Evolutionary conservation across 371 early-diverging fungal species (phyloP), one percentile per base, ranked within the genome.

Genomic region (Rhizomucor pusillus): DNA sequence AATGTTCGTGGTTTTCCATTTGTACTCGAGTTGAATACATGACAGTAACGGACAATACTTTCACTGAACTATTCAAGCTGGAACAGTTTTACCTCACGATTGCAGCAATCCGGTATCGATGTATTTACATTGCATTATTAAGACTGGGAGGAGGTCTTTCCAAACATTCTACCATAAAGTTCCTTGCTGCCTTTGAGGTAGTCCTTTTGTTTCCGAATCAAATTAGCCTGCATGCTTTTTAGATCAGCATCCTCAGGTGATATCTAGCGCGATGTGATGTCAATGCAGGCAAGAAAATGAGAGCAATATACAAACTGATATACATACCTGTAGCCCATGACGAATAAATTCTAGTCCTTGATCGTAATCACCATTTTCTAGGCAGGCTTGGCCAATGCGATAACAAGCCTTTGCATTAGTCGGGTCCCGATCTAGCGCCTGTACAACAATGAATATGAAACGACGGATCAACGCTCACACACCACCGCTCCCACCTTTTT

Each of bases 361-460:
- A 2, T 81, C 81, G 60, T 68, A 89, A 45, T 80, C 74, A 6
- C 67, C 62, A 54, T 67, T 53, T 43, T 77, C 83, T 14, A 77
- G 51, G 57, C 73, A 74, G 1, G 82, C 87, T 61, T 84, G 81
- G 4, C 72, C 81, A 24, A 85, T 56, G 12, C 89, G 74, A 67
- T 81, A 87, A 25, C 66, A 69, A 0, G 80, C 86, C 66, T 89
- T 89, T n/a, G 82, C 59, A 55, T 75, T 85, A 22, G 65, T 47
- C 6, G 69, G 62, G 56, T 87, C 84, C 48, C 80, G 65, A 16
- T 66, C 69, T 47, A 88, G 52, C 13, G 75, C 84, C 59, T 59
- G 13, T 19, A 36, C 3, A 6, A 9, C 19, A 12, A 20, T 20
- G 2, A 19, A 36, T 25, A 7, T 1, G 40, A 35, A 41, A 18